Evolutionary conservation across 2,329 filamentous ascomycete species (phyloP), one percentile per base, ranked within the genome.

Genomic region (Colletotrichum sidae): DNA sequence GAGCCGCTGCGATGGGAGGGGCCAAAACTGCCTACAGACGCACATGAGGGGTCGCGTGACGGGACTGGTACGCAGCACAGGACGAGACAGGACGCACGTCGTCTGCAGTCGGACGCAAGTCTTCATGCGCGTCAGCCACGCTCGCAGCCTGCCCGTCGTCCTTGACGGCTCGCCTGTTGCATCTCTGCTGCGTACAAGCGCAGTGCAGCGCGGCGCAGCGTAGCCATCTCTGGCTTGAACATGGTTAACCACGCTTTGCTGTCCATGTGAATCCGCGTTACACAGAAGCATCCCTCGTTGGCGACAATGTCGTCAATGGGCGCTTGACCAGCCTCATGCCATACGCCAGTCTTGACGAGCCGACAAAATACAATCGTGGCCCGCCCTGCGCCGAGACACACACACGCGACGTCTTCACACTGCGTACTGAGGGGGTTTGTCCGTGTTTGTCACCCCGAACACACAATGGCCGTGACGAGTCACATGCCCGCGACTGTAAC

Each of bases 21-120:
- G 25, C 25, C 25, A 25, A 25, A 25, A 13, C 38, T 41, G 1
- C 38, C 3, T 13, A 41, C 10, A n/a, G 8, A 13, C 15, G 34
- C 34, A 35, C 12, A 13, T n/a, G 45, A 35, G 49, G 51, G 44
- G 49, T 64, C 56, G 61, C 61, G 61, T 65, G 56, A 65, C 61
- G 44, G 50, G 15, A 25, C 44, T 13, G 38, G 42, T 55, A 37
- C 37, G 10, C 54, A 59, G 42, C 42, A 39, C 49, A 49, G 45
- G 33, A 34, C 37, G 44, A 55, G 49, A 44, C 61, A 49, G 60
- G 56, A 64, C 12, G 61, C 61, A 64, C 42, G 15, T 60, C 49
- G 13, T 15, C 51, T 49, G 58, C 51, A 61, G 58, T 54, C 50
- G 50, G 61, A 49, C 39, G 50, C 61, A 60, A 49, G 42, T 54